Evolutionary conservation across 495 filamentous ascomycete genomes (phyloP).

Genomic region (Penicillium subrubescens): DNA sequence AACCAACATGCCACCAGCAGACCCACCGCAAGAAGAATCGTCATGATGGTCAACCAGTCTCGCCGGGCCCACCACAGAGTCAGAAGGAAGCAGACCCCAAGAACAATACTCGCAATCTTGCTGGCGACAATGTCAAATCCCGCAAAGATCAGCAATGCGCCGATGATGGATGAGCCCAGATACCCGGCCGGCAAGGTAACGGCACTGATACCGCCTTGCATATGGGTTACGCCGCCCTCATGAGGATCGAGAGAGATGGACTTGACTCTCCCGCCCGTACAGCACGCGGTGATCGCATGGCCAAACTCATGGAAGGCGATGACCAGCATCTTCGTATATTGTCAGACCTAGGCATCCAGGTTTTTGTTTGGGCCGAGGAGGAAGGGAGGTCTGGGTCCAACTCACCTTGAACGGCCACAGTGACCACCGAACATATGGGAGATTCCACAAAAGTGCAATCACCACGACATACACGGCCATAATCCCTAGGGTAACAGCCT

Average conservation of each 20-base stretch:
- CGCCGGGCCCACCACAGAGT: constrained; percentile 78
- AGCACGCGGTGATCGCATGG: constrained; percentile 71
- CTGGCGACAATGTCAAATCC: constrained; percentile 79
- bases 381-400: neutral
- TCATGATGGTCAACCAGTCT: constrained; percentile 76
- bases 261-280: constrained; percentile 72
- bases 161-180: constrained; percentile 73
- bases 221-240: constrained; percentile 74
- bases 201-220: constrained; percentile 74
- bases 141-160: constrained; percentile 75
- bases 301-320: constrained; percentile 86
- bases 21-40: constrained; percentile 67
- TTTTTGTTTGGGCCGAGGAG: neutral
- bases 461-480: constrained; percentile 70
- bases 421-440: constrained; percentile 71
- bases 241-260: constrained; percentile 71
- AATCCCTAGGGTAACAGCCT: constrained; percentile 71
- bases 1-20: constrained; percentile 78
- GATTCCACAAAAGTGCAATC: constrained; percentile 77
- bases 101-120: constrained; percentile 71
- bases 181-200: constrained; percentile 79
- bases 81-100: constrained; percentile 73
- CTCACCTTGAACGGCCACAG: constrained; percentile 83
- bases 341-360: constrained; percentile 1
- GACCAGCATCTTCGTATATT: constrained; percentile 66